Evolutionary conservation across 352 stramenopile genomes (phyloP).

Genomic region (Pythium aphanidermatum): DNA sequence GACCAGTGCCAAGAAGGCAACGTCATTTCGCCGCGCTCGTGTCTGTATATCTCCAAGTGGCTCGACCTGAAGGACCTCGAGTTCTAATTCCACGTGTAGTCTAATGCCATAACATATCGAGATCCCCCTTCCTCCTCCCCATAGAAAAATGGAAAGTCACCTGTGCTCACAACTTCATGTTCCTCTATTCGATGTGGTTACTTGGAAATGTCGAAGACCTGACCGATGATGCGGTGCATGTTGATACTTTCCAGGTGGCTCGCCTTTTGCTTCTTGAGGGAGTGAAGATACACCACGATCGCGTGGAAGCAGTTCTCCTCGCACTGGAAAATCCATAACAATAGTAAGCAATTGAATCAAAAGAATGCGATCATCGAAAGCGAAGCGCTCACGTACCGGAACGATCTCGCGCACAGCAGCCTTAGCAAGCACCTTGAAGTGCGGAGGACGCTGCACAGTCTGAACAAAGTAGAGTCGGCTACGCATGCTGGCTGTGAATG

Average conservation of each 20-base stretch:
- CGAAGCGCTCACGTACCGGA: conserved; percentile 37
- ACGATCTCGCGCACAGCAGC: conserved; percentile 77
- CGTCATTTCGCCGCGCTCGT: conserved; percentile 87
- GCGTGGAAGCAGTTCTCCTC: conserved; percentile 83
- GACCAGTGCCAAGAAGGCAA: conserved; percentile 89
- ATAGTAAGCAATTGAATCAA: background rate
- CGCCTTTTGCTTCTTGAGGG: conserved; percentile 82
- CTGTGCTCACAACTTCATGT: too few species aligned
- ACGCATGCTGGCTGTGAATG: conserved; percentile 65
- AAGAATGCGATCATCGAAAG: background rate
- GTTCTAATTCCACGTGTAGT: too few species aligned
- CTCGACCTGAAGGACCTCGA: conserved; percentile 85
- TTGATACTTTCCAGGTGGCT: conserved; percentile 86
- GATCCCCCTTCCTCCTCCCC: too few species aligned
- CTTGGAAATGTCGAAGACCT: conserved; percentile 82
- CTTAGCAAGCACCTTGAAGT: conserved; percentile 81
- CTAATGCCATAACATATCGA: too few species aligned
- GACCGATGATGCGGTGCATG: conserved; percentile 76
- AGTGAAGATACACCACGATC: conserved; percentile 79
- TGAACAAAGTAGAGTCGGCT: conserved; percentile 75
- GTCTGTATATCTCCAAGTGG: conserved; percentile 90
- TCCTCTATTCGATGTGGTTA: too few species aligned
- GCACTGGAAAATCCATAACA: conserved; percentile 28
- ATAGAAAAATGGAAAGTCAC: too few species aligned
- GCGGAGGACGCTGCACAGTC: conserved; percentile 61